phyloP scores from a whole-genome alignment of 2,329 filamentous ascomycete genomes.

The Neodidymelliopsis sp. region DNA sequence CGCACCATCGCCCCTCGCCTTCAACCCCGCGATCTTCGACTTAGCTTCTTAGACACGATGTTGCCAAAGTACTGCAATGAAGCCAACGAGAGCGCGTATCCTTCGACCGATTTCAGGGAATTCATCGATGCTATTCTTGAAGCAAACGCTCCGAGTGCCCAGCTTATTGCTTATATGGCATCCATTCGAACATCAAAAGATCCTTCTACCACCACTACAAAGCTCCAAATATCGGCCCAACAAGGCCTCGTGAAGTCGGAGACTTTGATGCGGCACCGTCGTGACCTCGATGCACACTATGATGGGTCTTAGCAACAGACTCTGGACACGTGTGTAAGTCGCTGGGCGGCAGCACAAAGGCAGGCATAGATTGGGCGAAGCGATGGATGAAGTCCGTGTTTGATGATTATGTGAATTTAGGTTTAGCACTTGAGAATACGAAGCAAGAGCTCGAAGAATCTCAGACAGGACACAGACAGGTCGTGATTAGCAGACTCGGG shows the following conservation, averaged over 20 bases:
- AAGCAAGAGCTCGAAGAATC: not conserved
- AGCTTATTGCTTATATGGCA: not conserved
- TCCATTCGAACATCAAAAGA: too few relatives aligned
- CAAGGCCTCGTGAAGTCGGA: not conserved
- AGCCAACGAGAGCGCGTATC: not conserved
- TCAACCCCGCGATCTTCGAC: not conserved
- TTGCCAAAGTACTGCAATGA: not conserved
- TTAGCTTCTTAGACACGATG: not conserved
- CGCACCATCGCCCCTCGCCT: too few relatives aligned
- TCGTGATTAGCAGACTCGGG: not conserved
- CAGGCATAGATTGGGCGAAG: not conserved
- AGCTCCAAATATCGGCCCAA: not conserved
- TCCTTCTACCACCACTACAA: not conserved
- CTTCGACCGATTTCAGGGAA: not conserved
- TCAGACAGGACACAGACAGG: not conserved
- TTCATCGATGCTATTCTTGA: slow-evolving; percentile 6
- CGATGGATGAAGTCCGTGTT: slow-evolving; percentile 1
- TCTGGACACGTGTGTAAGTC: not conserved
- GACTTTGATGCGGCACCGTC: not conserved
- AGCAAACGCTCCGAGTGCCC: not conserved
- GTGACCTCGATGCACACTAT: slow-evolving; percentile 9
- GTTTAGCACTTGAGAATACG: not conserved
- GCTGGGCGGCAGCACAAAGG: not conserved
- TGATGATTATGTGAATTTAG: not conserved
- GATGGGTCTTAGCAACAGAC: slow-evolving; percentile 9